A percentile compares a stretch with the other conserved stretches of the same genome.
phyloP scores from a whole-genome alignment of 2,329 filamentous ascomycete species.

The Fusarium ramigenum region DNA sequence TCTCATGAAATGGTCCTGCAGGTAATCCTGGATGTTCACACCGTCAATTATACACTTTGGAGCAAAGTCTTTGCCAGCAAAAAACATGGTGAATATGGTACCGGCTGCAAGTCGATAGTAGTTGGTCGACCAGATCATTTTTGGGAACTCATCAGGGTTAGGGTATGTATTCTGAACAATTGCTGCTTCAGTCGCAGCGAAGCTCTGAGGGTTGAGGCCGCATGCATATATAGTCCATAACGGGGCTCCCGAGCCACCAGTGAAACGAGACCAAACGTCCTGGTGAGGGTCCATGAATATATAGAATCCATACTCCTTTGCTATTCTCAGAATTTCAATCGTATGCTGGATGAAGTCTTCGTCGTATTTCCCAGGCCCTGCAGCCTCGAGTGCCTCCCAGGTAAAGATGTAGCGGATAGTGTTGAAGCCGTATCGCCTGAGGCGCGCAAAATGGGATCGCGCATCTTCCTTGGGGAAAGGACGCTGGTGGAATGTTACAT shows the following conservation, averaged over 20 bases:
- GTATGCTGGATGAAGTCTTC: slow-evolving; percentile 94
- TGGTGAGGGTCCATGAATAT: slow-evolving; percentile 99
- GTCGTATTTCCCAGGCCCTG: slow-evolving; percentile 90
- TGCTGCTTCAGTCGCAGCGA: slow-evolving; percentile 87
- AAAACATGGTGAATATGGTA: slow-evolving; percentile 95
- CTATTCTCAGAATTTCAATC: slow-evolving; percentile 82
- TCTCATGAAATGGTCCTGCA: slow-evolving; percentile 85
- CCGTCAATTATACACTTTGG: slow-evolving; percentile 96
- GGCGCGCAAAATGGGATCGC: slow-evolving; percentile 82
- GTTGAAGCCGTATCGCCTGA: slow-evolving; percentile 94
- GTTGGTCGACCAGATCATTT: slow-evolving; percentile 99
- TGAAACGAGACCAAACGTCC: slow-evolving; percentile 97
- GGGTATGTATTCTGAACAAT: slow-evolving; percentile 95
- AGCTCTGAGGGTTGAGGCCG: slow-evolving; percentile 86
- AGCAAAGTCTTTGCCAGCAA: slow-evolving; percentile 88
- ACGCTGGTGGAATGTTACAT: slow-evolving; percentile 85
- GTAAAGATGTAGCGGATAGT: slow-evolving; percentile 97
- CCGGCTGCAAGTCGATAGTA: slow-evolving; percentile 88
- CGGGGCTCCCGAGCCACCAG: slow-evolving; percentile 92
- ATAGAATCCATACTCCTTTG: slow-evolving; percentile 92
- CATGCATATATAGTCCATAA: slow-evolving; percentile 98
- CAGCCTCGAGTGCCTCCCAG: slow-evolving; percentile 98
- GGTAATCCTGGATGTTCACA: slow-evolving; percentile 94
- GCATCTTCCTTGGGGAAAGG: slow-evolving; percentile 88
- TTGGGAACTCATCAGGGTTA: slow-evolving; percentile 85